phyloP scores from a whole-genome alignment of 2,329 filamentous ascomycete genomes.

The Botrytis deweyae region DNA sequence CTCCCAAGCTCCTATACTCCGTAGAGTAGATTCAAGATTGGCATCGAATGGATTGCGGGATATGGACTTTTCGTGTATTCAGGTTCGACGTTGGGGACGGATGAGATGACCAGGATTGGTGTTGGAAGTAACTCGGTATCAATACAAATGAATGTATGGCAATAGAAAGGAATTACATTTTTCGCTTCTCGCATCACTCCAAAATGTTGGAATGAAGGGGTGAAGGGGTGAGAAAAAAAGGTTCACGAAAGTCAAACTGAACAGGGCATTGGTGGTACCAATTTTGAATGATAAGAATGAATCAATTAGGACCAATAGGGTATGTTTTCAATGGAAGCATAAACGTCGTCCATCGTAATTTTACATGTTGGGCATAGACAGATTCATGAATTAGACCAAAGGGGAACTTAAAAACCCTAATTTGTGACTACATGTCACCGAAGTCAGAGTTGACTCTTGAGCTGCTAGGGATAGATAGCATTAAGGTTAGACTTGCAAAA shows the following conservation, averaged over 20 bases:
- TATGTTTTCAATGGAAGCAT: background rate
- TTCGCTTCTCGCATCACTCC: background rate
- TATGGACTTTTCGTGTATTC: background rate
- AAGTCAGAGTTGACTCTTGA: background rate
- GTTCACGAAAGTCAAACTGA: background rate
- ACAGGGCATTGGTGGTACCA: background rate
- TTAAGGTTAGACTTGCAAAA: background rate
- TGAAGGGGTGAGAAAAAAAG: background rate
- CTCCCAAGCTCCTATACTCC: slow-evolving; percentile 4
- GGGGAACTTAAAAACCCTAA: background rate
- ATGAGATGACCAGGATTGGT: background rate
- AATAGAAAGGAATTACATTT: background rate
- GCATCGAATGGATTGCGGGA: background rate
- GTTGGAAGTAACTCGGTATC: background rate
- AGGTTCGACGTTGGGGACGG: background rate
- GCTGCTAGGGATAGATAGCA: background rate
- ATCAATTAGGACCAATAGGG: background rate
- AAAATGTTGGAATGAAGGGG: slow-evolving; percentile 4
- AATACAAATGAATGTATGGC: background rate
- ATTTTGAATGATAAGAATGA: background rate
- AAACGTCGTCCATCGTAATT: background rate
- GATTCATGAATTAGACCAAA: background rate
- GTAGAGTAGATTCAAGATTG: background rate
- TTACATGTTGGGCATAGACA: background rate
- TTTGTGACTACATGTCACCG: background rate